A percentile compares a stretch with the other conserved stretches of the same genome.
phyloP scores from a whole-genome alignment of 2,329 filamentous ascomycete genomes.

The Aureobasidium sp. region DNA sequence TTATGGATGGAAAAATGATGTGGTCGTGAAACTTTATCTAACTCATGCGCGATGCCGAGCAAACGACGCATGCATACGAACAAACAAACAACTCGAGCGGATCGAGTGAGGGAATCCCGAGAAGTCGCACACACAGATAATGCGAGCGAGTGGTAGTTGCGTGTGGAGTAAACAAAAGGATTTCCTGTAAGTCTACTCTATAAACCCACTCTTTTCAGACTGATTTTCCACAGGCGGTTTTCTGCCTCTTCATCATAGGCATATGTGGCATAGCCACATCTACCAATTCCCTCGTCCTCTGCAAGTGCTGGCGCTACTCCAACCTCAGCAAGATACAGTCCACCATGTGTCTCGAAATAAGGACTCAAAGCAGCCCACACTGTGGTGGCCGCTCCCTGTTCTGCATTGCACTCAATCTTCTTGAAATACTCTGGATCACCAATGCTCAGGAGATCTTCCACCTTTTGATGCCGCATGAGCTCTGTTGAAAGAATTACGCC shows the following conservation, averaged over 20 bases:
- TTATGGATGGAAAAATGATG: background rate
- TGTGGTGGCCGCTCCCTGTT: slow-evolving; percentile 44
- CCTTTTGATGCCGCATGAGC: slow-evolving; percentile 12
- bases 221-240: too few species aligned
- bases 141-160: too few species aligned
- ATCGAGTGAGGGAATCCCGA: too few species aligned
- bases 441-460: background rate
- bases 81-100: background rate
- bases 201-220: too few species aligned
- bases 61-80: background rate
- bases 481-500: slow-evolving; percentile 31
- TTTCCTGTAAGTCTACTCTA: too few species aligned
- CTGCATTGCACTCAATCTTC: slow-evolving; percentile 16
- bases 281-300: slow-evolving; percentile 15
- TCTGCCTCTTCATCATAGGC: too few species aligned
- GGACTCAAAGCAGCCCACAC: slow-evolving; percentile 37
- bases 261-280: slow-evolving; percentile 14
- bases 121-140: too few species aligned
- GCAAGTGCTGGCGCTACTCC: slow-evolving; percentile 25
- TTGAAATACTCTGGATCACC: background rate
- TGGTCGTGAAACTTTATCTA: background rate
- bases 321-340: slow-evolving; percentile 39
- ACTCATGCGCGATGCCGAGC: background rate
- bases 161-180: too few species aligned
- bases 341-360: slow-evolving; percentile 36